Percentiles rank a stretch among this genome's conserved stretches.
Conservation (phyloP, 768 basidiomycete species). For the Pluteus cervinus region DNA sequence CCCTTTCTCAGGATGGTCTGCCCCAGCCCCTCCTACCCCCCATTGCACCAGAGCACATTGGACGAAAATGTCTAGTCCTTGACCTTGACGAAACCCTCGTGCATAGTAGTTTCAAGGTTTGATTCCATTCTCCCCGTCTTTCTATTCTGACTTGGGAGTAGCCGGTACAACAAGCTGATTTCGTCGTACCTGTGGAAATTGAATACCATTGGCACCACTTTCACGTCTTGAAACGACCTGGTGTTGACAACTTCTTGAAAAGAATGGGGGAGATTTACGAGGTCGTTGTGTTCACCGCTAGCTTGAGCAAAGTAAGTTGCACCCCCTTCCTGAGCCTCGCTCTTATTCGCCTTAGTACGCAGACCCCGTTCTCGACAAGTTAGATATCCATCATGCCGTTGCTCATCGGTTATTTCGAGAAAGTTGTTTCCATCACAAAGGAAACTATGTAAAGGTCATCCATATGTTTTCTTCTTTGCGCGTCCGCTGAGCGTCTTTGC, state of each 20-base stretch:
- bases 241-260: constrained; percentile 94
- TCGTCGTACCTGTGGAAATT: constrained; percentile 98
- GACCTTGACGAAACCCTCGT: constrained; percentile 98
- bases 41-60: constrained; percentile 70
- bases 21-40: constrained; percentile 88
- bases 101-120: constrained; percentile 96
- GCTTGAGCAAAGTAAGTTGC: constrained; percentile 82
- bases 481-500: constrained; percentile 7
- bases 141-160: constrained; percentile 24
- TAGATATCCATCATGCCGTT: constrained; percentile 90
- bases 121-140: constrained; percentile 1
- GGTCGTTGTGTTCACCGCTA: constrained; percentile 96
- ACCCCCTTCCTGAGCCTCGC: constrained; percentile 2
- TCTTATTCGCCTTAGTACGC: constrained; percentile 66
- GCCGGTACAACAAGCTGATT: constrained; percentile 94
- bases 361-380: constrained; percentile 95
- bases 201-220: constrained; percentile 98
- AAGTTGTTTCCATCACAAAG: constrained; percentile 98
- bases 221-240: constrained; percentile 97
- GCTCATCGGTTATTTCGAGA: constrained; percentile 94
- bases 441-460: constrained; percentile 96
- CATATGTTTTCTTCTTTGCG: background rate
- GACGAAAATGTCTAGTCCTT: constrained; percentile 92
- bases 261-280: constrained; percentile 99
- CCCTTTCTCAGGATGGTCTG: constrained; percentile 61